Conservation (phyloP, 768 basidiomycete species). For the Holtermannia corniformis region DNA sequence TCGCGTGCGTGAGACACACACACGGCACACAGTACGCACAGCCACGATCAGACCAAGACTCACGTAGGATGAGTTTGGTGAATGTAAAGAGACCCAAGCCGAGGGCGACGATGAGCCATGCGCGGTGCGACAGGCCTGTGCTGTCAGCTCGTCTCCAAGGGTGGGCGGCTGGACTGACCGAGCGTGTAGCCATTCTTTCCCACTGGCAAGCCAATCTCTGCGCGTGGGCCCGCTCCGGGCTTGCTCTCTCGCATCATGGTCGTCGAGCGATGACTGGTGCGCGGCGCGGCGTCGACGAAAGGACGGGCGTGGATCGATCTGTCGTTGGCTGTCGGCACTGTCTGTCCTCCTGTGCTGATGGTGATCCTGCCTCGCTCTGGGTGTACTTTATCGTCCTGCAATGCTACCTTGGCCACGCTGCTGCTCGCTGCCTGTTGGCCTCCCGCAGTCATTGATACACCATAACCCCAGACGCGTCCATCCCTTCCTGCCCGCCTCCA, state of each 20-base stretch:
- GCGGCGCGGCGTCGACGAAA: no score
- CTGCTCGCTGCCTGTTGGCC: no score
- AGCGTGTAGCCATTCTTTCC: neutral
- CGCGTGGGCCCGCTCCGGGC: neutral
- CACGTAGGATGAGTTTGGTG: slow-evolving; percentile 22
- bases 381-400: no score
- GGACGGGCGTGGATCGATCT: slow-evolving; percentile 22
- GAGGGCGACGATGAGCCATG: slow-evolving; percentile 20
- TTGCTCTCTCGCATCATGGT: neutral
- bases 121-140: slow-evolving; percentile 22
- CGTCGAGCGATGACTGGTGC: neutral
- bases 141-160: neutral
- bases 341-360: neutral
- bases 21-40: no score
- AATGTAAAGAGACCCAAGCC: slow-evolving; percentile 21
- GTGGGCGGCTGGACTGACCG: neutral
- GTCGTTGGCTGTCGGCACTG: neutral
- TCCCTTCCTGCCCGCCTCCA: neutral
- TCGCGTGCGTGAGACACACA: no score
- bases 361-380: neutral
- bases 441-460: no score
- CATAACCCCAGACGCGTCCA: neutral
- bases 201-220: neutral
- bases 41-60: slow-evolving; percentile 8
- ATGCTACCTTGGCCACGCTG: no score